Percentiles rank a stretch among this genome's conserved stretches.
Conservation (phyloP, 2,329 filamentous ascomycete species). For the Paraconiothyrium brasiliense region DNA sequence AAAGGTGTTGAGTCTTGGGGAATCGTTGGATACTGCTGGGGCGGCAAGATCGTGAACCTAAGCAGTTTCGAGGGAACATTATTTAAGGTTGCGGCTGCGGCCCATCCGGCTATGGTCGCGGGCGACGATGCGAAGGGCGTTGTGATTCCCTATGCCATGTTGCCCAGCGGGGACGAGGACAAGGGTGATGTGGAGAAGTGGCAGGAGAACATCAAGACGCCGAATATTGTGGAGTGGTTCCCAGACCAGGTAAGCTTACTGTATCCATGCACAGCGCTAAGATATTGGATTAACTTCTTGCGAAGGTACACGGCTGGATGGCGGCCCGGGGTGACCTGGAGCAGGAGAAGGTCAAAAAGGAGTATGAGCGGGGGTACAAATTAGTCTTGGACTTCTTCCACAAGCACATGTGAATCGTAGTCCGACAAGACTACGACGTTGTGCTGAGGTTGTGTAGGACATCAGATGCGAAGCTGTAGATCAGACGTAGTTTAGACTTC, state of each 20-base stretch:
- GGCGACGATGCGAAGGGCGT: constrained; percentile 65
- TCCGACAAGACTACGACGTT: background rate
- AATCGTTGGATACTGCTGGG: constrained; percentile 70
- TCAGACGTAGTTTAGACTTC: background rate
- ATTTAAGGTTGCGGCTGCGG: constrained; percentile 67
- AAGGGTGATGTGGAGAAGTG: constrained; percentile 61
- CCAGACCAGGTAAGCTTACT: constrained; percentile 47
- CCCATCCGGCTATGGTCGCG: constrained; percentile 70
- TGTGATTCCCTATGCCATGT: constrained; percentile 65
- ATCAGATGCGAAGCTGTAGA: constrained; percentile 14
- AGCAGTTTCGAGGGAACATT: constrained; percentile 60
- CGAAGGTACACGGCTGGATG: constrained; percentile 54
- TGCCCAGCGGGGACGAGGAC: constrained; percentile 66
- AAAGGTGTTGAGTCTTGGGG: constrained; percentile 65
- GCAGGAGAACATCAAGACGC: constrained; percentile 58
- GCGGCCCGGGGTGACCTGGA: constrained; percentile 57
- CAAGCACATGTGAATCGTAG: constrained; percentile 58
- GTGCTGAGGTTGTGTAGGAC: constrained; percentile 6
- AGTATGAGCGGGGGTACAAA: constrained; percentile 62
- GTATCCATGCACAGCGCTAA: too few species aligned
- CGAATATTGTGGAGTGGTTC: constrained; percentile 60
- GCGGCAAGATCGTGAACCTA: constrained; percentile 65
- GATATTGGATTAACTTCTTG: background rate
- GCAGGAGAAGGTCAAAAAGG: constrained; percentile 58
- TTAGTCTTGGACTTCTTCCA: constrained; percentile 62